A percentile compares a stretch with the other conserved stretches of the same genome.
phyloP scores from a whole-genome alignment of 192 early-diverging fungal genomes.

The Kappamyces sp. region DNA sequence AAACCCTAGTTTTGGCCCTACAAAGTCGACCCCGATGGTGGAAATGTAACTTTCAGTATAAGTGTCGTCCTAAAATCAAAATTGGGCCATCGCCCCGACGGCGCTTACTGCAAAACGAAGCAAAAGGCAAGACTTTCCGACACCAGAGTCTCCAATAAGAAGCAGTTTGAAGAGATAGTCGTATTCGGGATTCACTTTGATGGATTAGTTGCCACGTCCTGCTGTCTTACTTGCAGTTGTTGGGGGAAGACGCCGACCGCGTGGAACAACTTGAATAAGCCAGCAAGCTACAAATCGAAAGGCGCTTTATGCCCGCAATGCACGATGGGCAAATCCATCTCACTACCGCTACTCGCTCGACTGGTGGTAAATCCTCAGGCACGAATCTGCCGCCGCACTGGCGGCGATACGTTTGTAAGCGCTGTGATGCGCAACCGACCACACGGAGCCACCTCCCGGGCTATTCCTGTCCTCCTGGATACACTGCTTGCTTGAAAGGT shows the following conservation, averaged over 20 bases:
- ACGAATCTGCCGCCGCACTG: slow-evolving; percentile 3
- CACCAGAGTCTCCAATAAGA: slow-evolving; percentile 96
- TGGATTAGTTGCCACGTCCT: neutral
- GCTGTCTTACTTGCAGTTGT: neutral
- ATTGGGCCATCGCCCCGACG: slow-evolving; percentile 1
- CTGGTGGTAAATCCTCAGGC: slow-evolving; percentile 3
- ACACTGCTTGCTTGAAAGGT: slow-evolving; percentile 56
- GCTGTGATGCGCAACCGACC: slow-evolving; percentile 3
- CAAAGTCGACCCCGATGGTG: slow-evolving; percentile 99
- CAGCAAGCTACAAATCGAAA: slow-evolving; percentile 9
- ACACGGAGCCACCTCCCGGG: neutral
- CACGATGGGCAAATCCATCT: too few species aligned
- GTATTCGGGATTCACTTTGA: slow-evolving; percentile 35
- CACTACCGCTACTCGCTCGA: neutral
- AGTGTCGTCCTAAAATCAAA: slow-evolving; percentile 72
- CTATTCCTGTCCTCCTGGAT: slow-evolving; percentile 57
- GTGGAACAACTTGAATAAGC: neutral
- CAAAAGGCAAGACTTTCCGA: slow-evolving; percentile 95
- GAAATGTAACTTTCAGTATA: slow-evolving; percentile 98
- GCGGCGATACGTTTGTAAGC: slow-evolving; percentile 4
- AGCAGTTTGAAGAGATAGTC: slow-evolving; percentile 99
- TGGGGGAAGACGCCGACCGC: neutral
- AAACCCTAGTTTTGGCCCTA: slow-evolving; percentile 25
- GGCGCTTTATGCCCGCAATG: neutral
- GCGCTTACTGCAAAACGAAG: slow-evolving; percentile 80